A percentile compares a stretch with the other conserved stretches of the same genome.
Evolutionary conservation across 345 rosid species (phyloP).

Genomic region (Eucalyptus brandiana): DNA sequence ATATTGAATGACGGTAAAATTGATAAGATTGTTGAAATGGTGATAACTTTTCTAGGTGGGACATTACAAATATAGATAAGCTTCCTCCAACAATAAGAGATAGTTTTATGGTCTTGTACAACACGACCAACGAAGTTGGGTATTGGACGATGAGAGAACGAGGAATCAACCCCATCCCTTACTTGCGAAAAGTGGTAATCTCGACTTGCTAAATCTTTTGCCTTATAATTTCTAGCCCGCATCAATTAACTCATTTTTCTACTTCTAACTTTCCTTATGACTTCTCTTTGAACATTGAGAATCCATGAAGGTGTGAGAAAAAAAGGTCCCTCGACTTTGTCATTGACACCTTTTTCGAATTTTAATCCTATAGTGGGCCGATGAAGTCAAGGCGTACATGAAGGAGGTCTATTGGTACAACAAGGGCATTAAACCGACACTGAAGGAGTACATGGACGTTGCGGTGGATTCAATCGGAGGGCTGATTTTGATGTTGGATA

Average conservation of each 20-base stretch:
- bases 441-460: not conserved
- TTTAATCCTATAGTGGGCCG: not conserved
- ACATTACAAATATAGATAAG: not conserved
- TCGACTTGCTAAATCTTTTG: not conserved
- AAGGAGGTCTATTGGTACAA: not conserved
- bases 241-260: not conserved
- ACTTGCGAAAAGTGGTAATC: not conserved
- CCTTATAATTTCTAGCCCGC: not conserved
- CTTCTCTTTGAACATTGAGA: not conserved
- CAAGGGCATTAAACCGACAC: not conserved
- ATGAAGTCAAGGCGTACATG: not conserved
- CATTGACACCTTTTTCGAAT: not conserved
- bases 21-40: not conserved
- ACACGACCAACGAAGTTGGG: constrained; percentile 3
- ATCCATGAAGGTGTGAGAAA: not conserved
- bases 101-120: not conserved
- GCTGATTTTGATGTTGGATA: not conserved
- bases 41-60: not conserved
- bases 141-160: not conserved
- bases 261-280: not conserved
- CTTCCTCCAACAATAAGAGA: not conserved
- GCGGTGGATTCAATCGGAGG: not conserved
- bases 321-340: not conserved
- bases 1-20: not conserved
- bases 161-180: not conserved